Percentiles rank a stretch among this genome's conserved stretches.
phyloP scores from a whole-genome alignment of 1,139 yeast species.

The Nakaseomyces bracarensis region DNA sequence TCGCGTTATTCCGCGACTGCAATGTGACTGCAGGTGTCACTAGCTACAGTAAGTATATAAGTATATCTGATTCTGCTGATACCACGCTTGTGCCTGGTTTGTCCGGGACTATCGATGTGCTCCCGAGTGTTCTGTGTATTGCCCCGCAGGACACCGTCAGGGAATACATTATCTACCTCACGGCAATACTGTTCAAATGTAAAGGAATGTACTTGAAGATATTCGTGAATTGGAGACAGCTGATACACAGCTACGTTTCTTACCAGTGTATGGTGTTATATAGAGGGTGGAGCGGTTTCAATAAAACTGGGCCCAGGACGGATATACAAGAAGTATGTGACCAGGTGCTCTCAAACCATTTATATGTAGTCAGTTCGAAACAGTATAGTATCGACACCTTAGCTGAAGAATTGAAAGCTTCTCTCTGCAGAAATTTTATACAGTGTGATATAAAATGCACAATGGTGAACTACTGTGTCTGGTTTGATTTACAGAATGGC shows the following conservation, averaged over 20 bases:
- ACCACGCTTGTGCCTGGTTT: neutral
- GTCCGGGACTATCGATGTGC: neutral
- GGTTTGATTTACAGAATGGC: constrained; percentile 22
- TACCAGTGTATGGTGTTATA: neutral
- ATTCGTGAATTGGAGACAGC: neutral
- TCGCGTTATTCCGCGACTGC: neutral
- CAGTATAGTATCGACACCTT: neutral
- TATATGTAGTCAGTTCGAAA: neutral
- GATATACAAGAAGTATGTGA: neutral
- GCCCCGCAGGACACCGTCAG: neutral
- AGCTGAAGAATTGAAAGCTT: constrained; percentile 1
- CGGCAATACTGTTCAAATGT: neutral
- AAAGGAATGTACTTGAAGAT: neutral
- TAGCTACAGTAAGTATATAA: neutral
- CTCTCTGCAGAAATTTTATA: constrained; percentile 7
- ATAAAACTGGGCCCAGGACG: too few relatives aligned
- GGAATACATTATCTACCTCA: neutral
- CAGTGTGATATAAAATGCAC: constrained; percentile 1
- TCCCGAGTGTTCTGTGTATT: neutral
- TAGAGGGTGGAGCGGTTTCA: neutral
- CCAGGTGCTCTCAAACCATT: neutral
- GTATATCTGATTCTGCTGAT: neutral
- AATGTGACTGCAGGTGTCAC: neutral
- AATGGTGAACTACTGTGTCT: constrained; percentile 14
- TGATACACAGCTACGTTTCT: neutral